Conservation (phyloP, 2,329 filamentous ascomycete species). For the Sporothrix mexicana region DNA sequence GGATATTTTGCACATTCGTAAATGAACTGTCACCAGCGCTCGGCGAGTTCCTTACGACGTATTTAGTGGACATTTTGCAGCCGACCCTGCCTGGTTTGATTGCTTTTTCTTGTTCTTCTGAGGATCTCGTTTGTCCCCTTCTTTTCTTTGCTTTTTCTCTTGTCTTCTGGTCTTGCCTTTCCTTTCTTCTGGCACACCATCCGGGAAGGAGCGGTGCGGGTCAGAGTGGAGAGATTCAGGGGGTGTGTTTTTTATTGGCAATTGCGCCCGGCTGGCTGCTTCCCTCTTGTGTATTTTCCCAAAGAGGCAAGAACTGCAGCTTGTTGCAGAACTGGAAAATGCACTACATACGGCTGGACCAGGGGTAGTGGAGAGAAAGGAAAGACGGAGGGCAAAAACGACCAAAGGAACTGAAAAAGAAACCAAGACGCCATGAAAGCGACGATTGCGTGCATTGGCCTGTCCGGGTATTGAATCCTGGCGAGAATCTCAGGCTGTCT, state of each 20-base stretch:
- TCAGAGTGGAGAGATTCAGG: constrained; percentile 12
- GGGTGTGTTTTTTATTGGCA: neutral
- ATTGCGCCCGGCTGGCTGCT: constrained; percentile 6
- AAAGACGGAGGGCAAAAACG: neutral
- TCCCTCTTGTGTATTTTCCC: neutral
- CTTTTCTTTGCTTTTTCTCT: neutral
- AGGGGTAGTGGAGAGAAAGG: neutral
- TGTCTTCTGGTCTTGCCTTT: neutral
- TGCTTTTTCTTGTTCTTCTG: neutral
- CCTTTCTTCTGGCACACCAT: neutral
- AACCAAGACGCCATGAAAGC: neutral
- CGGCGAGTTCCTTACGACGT: too few relatives aligned
- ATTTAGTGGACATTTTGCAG: neutral
- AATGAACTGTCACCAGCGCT: neutral
- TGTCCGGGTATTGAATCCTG: constrained; percentile 14
- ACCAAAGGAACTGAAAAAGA: neutral
- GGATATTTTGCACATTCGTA: neutral
- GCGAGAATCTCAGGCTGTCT: neutral
- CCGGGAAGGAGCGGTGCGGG: constrained; percentile 29
- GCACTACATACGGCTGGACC: constrained; percentile 12
- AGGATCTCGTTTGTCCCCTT: neutral
- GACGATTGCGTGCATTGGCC: constrained; percentile 23
- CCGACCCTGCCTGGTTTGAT: constrained; percentile 6
- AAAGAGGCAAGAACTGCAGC: constrained; percentile 15
- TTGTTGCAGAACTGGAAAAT: constrained; percentile 20